Conservation (phyloP, 179 eudicot genomes). For the Patellifolia procumbens region DNA sequence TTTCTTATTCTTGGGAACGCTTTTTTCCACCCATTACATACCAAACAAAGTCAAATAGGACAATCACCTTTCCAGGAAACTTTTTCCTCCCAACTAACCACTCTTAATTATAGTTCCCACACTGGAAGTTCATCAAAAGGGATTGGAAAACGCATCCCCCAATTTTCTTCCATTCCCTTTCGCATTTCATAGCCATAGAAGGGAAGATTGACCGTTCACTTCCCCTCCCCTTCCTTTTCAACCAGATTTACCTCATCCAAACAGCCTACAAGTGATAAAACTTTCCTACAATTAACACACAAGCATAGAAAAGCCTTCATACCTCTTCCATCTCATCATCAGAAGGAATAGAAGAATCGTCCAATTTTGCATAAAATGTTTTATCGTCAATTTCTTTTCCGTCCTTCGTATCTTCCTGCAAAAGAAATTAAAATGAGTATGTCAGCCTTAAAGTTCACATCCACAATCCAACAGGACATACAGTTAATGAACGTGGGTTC, state of each 20-base stretch:
- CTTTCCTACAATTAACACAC: not conserved
- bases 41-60: too few species aligned
- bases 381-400: slow-evolving; percentile 51
- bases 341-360: slow-evolving; percentile 39
- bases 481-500: slow-evolving; percentile 13
- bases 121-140: not conserved
- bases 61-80: too few species aligned
- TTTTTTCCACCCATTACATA: too few species aligned
- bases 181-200: not conserved
- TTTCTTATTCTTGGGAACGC: too few species aligned
- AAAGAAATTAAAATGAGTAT: not conserved
- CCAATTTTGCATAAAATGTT: slow-evolving; percentile 47
- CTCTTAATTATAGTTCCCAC: too few species aligned
- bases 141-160: not conserved
- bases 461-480: not conserved
- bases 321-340: slow-evolving; percentile 53
- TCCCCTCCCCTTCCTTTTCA: not conserved
- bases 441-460: not conserved
- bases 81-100: too few species aligned
- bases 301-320: slow-evolving; percentile 21
- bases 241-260: not conserved
- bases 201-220: not conserved
- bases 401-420: slow-evolving; percentile 60
- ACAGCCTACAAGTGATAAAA: not conserved
- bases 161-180: not conserved